Evolutionary conservation across 306 rosid genomes (phyloP), one percentile per base, ranked within the genome.

Genomic region (Lupinus albus): DNA sequence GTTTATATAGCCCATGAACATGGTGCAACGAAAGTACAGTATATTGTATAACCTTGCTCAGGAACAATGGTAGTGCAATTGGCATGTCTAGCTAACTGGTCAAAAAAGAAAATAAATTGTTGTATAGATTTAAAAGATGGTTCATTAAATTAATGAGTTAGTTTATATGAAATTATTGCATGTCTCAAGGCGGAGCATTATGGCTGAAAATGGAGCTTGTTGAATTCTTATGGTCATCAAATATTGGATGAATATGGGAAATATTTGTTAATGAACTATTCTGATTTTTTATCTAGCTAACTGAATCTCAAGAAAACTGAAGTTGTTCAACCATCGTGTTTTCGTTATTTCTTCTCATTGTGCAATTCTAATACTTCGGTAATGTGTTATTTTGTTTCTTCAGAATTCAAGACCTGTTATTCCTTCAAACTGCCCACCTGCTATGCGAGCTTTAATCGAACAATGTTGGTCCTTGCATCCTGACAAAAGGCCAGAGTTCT

Each of bases 401-500:
- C 95, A 94, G 99, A 90, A 86, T 72, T 49, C 67, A 72, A 86
- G 97, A 72, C 99, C 97, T 17, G 76, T 45, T 47, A 84, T 94
- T 66, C 97, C 96, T 32, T 72, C 68, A 32, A 44, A 67, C 66
- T 94, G 99, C 65, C 95, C 91, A 9, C 74, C 84, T 25, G 92
- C 89, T 0, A 77, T 94, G 89, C 70, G 84, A 78, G 91, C 87
- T 6, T 78, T 94, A 66, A 94, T 94, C 4, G 91, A 90, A 84
- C 97, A 88, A 60, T 90, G 99, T 21, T 94, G 97, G 99, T 86
- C 86, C 4, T 59, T 73, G 79, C 78, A 88, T 25, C 84, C 96
- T 0, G 95, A 86, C 5, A 90, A 90, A 82, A 80, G 99, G 84
- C 96, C 95, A 0, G 96, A 94, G 80, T 94, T 90, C 63, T 88